A percentile compares a stretch with the other conserved stretches of the same genome.
These are phyloP conservation scores for Margaritispora aquatica DNA, from an alignment of 495 filamentous ascomycete species.

Conservation along the genomic window DNA sequence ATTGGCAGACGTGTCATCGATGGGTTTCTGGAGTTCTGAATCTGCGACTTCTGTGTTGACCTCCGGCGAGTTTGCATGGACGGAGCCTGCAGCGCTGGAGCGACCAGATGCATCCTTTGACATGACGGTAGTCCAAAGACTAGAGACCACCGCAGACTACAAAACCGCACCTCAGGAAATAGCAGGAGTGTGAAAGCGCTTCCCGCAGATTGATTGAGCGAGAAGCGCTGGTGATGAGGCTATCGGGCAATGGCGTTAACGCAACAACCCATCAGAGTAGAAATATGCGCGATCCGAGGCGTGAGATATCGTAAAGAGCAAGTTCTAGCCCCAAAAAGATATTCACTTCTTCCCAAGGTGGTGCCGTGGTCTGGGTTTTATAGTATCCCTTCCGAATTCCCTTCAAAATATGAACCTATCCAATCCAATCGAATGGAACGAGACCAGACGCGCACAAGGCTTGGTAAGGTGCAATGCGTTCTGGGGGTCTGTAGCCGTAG, in stretches of 20 bases:
- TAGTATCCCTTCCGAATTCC: neutral
- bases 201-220: constrained; percentile 21
- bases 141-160: neutral
- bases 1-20: neutral
- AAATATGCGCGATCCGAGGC: neutral
- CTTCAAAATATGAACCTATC: too few relatives aligned
- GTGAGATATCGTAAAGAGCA: neutral
- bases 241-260: constrained; percentile 17
- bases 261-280: constrained; percentile 22
- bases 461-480: neutral
- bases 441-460: neutral
- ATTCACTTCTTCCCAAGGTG: too few relatives aligned
- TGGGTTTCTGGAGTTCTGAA: neutral
- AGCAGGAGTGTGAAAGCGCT: constrained; percentile 16
- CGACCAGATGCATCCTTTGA: constrained; percentile 16
- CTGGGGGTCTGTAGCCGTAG: neutral
- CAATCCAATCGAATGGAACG: neutral
- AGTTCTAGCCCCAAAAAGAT: too few relatives aligned
- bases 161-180: neutral
- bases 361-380: too few relatives aligned
- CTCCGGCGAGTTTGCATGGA: neutral
- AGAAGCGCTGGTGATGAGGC: constrained; percentile 24
- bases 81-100: constrained; percentile 16
- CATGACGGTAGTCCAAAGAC: constrained; percentile 12
- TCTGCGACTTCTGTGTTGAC: constrained; percentile 9